Conservation (phyloP, 2,329 filamentous ascomycete genomes). For the Colletotrichum tanaceti region DNA sequence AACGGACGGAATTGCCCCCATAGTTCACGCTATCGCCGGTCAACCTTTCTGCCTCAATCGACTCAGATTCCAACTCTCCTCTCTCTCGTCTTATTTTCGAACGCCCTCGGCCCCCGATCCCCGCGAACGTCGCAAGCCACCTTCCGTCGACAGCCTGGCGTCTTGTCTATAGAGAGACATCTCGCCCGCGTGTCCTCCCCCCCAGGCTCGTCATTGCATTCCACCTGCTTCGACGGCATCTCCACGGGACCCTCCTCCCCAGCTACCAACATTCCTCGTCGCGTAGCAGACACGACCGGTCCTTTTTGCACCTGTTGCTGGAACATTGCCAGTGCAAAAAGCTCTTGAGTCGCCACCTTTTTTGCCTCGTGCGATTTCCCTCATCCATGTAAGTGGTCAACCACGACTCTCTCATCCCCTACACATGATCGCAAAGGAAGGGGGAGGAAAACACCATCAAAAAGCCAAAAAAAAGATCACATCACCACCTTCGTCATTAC, state of each 20-base stretch:
- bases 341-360: slow-evolving; percentile 26
- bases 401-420: slow-evolving; percentile 5
- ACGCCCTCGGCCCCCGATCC: slow-evolving; percentile 26
- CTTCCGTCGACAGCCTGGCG: slow-evolving; percentile 8
- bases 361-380: slow-evolving; percentile 22
- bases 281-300: slow-evolving; percentile 31
- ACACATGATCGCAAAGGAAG: slow-evolving; percentile 3
- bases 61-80: neutral
- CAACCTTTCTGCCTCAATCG: slow-evolving; percentile 20
- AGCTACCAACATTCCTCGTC: slow-evolving; percentile 39
- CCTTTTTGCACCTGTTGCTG: slow-evolving; percentile 39
- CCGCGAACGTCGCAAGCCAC: slow-evolving; percentile 33
- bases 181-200: slow-evolving; percentile 11
- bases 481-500: slow-evolving; percentile 21
- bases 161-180: slow-evolving; percentile 29
- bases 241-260: slow-evolving; percentile 39
- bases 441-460: slow-evolving; percentile 11
- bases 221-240: slow-evolving; percentile 37
- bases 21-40: slow-evolving; percentile 31
- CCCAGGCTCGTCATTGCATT: slow-evolving; percentile 35
- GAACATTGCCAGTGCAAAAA: slow-evolving; percentile 42
- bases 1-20: slow-evolving; percentile 28
- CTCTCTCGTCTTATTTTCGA: slow-evolving; percentile 4
- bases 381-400: slow-evolving; percentile 40
- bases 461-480: slow-evolving; percentile 14